A percentile compares a stretch with the other conserved stretches of the same genome.
Evolutionary conservation across 2,329 filamentous ascomycete genomes (phyloP).

Genomic region (Stemphylium vesicarium): DNA sequence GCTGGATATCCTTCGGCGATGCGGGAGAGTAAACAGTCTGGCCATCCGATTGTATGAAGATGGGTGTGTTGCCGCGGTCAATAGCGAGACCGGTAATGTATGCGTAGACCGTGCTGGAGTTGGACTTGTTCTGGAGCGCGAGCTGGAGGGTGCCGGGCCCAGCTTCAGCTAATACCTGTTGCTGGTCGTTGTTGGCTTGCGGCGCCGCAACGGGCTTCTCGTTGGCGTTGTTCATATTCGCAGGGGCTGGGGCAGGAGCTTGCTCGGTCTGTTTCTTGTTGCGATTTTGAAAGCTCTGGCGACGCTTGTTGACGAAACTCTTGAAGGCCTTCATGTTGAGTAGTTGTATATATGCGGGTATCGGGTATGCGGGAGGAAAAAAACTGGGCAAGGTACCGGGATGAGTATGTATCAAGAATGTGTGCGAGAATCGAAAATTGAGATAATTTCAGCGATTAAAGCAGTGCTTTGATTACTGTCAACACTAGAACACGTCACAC

Average conservation of each 20-base stretch:
- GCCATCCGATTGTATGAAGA: constrained; percentile 71
- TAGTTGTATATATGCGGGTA: background rate
- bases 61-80: constrained; percentile 64
- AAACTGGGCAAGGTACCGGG: background rate
- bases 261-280: background rate
- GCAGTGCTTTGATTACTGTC: background rate
- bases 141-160: constrained; percentile 61
- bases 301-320: constrained; percentile 35
- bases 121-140: constrained; percentile 69
- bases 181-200: constrained; percentile 21
- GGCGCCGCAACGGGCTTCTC: constrained; percentile 18
- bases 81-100: constrained; percentile 73
- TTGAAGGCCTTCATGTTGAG: constrained; percentile 35
- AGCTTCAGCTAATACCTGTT: constrained; percentile 34
- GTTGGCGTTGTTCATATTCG: constrained; percentile 3
- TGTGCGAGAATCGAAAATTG: background rate
- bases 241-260: background rate
- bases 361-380: background rate
- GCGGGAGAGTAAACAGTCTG: constrained; percentile 68
- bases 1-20: constrained; percentile 60
- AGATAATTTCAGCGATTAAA: background rate
- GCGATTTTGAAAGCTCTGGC: constrained; percentile 23
- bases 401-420: background rate
- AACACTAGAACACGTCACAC: constrained; percentile 9
- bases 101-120: constrained; percentile 66